Conservation (phyloP, 345 rosid species). For the Euphorbia lathyris region DNA sequence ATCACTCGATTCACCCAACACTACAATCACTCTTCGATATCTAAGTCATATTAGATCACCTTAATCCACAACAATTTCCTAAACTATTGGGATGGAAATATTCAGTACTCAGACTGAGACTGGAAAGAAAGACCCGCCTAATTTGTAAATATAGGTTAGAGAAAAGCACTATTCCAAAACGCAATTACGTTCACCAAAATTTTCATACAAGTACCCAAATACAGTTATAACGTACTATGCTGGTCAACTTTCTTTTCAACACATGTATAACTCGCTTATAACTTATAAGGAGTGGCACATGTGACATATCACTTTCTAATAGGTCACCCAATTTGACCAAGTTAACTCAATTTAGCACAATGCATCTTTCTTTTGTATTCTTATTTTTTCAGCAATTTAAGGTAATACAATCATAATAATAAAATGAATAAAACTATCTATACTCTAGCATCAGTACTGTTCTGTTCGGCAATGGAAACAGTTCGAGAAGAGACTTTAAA, state of each 20-base stretch:
- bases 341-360: neutral
- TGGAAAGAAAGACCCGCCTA: neutral
- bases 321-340: constrained; percentile 1
- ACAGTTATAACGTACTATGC: neutral
- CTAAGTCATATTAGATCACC: neutral
- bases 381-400: neutral
- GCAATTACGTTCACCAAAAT: neutral
- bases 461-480: constrained; percentile 22
- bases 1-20: neutral
- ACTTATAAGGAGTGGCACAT: neutral
- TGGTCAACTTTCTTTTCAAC: constrained; percentile 5
- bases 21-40: neutral
- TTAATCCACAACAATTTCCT: neutral
- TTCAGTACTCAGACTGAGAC: neutral
- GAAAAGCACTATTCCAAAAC: neutral
- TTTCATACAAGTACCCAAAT: neutral
- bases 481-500: neutral
- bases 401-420: neutral
- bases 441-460: neutral
- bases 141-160: neutral
- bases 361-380: neutral
- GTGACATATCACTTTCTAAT: neutral
- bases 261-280: neutral
- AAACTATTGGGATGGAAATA: neutral
- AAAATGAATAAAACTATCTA: neutral